Percentiles rank a stretch among this genome's conserved stretches.
phyloP scores from a whole-genome alignment of 2,329 filamentous ascomycete genomes.

The Neodidymelliopsis sp. region DNA sequence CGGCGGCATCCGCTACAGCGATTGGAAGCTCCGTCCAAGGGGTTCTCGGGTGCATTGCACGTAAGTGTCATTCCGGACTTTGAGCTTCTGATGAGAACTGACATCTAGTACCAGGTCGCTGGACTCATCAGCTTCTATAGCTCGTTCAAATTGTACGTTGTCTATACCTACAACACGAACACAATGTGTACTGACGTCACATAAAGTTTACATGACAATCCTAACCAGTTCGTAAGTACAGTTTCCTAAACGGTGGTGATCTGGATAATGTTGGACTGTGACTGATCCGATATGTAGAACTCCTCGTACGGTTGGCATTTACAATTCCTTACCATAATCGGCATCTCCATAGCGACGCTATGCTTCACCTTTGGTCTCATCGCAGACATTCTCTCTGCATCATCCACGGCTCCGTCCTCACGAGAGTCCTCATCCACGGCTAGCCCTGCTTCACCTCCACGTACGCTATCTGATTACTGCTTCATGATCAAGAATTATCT shows the following conservation, averaged over 20 bases:
- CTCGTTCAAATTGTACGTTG: constrained; percentile 52
- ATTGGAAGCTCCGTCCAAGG: constrained; percentile 69
- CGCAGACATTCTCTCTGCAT: constrained; percentile 61
- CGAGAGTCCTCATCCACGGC: too few species aligned
- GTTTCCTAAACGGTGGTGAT: too few species aligned
- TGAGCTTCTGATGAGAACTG: neutral
- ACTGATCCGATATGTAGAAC: constrained; percentile 48
- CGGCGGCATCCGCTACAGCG: constrained; percentile 69
- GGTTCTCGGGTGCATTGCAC: constrained; percentile 70
- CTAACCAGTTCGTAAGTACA: constrained; percentile 36
- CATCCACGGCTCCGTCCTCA: neutral
- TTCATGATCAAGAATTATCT: constrained; percentile 74
- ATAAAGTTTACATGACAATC: constrained; percentile 39
- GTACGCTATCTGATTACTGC: constrained; percentile 57
- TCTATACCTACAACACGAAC: neutral
- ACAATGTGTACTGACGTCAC: constrained; percentile 29
- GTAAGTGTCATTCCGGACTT: constrained; percentile 27
- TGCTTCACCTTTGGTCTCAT: constrained; percentile 69
- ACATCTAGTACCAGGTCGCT: constrained; percentile 31
- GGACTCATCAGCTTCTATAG: constrained; percentile 56
- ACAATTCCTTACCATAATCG: constrained; percentile 78
- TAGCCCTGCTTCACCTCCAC: neutral
- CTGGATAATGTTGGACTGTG: too few species aligned
- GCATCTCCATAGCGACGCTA: constrained; percentile 66
- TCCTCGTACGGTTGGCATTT: constrained; percentile 72